Percentiles rank a stretch among this genome's conserved stretches.
Conservation (phyloP, 352 stramenopile genomes). For the Phytophthora brassicae region DNA sequence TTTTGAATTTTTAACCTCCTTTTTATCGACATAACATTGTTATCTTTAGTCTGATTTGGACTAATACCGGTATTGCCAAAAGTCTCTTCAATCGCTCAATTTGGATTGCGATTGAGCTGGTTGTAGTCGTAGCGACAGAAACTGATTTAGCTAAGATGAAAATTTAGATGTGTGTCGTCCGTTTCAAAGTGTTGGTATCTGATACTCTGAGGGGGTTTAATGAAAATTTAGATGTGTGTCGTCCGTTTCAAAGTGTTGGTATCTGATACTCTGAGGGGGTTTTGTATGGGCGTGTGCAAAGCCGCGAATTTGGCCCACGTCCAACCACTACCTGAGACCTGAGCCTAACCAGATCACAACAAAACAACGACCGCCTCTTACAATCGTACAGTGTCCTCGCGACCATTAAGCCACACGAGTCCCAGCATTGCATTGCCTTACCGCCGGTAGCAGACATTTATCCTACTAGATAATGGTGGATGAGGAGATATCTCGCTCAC, state of each 20-base stretch:
- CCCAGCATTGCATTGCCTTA: neutral
- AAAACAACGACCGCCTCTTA: slow-evolving; percentile 17
- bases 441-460: too few species aligned
- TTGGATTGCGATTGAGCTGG: too few species aligned
- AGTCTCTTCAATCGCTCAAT: too few species aligned
- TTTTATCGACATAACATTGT: too few species aligned
- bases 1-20: too few species aligned
- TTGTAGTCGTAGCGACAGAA: too few species aligned
- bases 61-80: too few species aligned
- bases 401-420: slow-evolving; percentile 19
- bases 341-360: slow-evolving; percentile 27
- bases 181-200: neutral
- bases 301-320: slow-evolving; percentile 1
- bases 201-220: too few species aligned
- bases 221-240: neutral
- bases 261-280: too few species aligned
- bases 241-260: neutral
- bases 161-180: neutral
- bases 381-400: slow-evolving; percentile 25
- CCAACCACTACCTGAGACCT: slow-evolving; percentile 27
- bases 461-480: slow-evolving; percentile 47
- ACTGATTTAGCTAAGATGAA: too few species aligned
- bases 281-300: slow-evolving; percentile 21
- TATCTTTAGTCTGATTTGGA: too few species aligned
- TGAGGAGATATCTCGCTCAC: slow-evolving; percentile 43